Evolutionary conservation across 2,329 filamentous ascomycete species (phyloP).

Genomic region (Cladosporium sp.): DNA sequence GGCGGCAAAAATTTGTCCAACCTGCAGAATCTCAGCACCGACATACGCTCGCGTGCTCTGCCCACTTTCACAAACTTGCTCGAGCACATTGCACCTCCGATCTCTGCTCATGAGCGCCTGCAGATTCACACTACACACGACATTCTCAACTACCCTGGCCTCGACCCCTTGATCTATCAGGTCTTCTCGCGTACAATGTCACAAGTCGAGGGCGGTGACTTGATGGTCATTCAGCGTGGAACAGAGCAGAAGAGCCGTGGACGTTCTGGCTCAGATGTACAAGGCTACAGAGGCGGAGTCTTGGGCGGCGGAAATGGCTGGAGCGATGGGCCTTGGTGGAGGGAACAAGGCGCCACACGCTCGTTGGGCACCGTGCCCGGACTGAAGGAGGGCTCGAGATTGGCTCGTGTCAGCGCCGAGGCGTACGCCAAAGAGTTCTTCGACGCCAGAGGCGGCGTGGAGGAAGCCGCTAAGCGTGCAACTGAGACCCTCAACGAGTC

Average conservation of each 20-base stretch:
- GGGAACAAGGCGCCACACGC: constrained; percentile 58
- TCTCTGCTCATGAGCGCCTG: constrained; percentile 92
- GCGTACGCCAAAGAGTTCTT: constrained; percentile 85
- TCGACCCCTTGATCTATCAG: constrained; percentile 86
- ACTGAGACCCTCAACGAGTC: constrained; percentile 73
- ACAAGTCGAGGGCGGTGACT: constrained; percentile 95
- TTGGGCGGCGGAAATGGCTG: constrained; percentile 59
- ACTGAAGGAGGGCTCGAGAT: constrained; percentile 80
- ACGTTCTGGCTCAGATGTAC: constrained; percentile 56
- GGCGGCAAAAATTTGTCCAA: constrained; percentile 21
- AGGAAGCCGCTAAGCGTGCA: constrained; percentile 73
- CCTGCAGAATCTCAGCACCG: constrained; percentile 35
- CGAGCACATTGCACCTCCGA: constrained; percentile 91
- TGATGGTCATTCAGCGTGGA: constrained; percentile 89
- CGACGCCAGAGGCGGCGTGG: constrained; percentile 68
- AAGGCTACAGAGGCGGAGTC: constrained; percentile 47
- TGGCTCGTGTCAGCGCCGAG: constrained; percentile 85
- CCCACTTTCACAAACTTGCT: constrained; percentile 94
- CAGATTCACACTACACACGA: constrained; percentile 98
- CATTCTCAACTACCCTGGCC: constrained; percentile 85
- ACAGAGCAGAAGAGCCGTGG: constrained; percentile 68
- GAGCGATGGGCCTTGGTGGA: constrained; percentile 97
- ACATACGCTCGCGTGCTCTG: constrained; percentile 78
- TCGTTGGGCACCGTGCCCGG: constrained; percentile 78
- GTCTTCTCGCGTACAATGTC: constrained; percentile 96